Conservation (phyloP, 495 filamentous ascomycete genomes). For the Penicillium atrosanguineum region DNA sequence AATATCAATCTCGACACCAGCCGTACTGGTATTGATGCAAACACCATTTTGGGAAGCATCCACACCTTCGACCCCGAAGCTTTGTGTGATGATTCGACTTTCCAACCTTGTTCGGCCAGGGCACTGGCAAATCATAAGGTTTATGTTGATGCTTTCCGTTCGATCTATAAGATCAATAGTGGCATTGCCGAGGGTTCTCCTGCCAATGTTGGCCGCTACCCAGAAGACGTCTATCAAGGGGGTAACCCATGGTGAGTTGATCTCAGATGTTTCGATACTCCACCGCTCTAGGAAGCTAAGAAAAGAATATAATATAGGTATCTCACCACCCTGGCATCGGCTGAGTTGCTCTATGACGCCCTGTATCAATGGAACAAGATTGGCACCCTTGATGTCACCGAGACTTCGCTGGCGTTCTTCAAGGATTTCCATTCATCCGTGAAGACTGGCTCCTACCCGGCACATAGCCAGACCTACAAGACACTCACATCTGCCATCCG, state of each 20-base stretch:
- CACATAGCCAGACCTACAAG: slow-evolving; percentile 36
- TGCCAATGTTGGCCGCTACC: slow-evolving; percentile 50
- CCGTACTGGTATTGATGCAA: slow-evolving; percentile 56
- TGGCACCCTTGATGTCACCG: slow-evolving; percentile 51
- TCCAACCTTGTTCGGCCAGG: slow-evolving; percentile 47
- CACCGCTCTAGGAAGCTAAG: background rate
- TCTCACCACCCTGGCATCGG: slow-evolving; percentile 56
- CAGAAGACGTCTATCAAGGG: slow-evolving; percentile 62
- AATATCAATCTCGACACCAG: slow-evolving; percentile 43
- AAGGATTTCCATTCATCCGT: slow-evolving; percentile 47
- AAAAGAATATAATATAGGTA: slow-evolving; percentile 14
- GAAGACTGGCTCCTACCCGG: slow-evolving; percentile 47
- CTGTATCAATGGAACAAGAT: slow-evolving; percentile 55
- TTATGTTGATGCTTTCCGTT: slow-evolving; percentile 48
- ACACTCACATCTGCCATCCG: slow-evolving; percentile 48
- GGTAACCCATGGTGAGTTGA: slow-evolving; percentile 56
- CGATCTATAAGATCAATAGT: slow-evolving; percentile 38
- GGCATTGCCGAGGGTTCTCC: slow-evolving; percentile 18
- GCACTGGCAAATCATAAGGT: slow-evolving; percentile 51
- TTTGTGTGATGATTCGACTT: slow-evolving; percentile 39
- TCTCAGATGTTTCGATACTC: background rate
- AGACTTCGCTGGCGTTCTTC: slow-evolving; percentile 58
- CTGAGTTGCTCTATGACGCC: slow-evolving; percentile 61
- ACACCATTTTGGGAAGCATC: slow-evolving; percentile 55
- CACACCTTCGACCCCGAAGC: slow-evolving; percentile 58